Percentiles rank a stretch among this genome's conserved stretches.
These are phyloP conservation scores for Monosporascus sp. DNA, from an alignment of 2,329 filamentous ascomycete genomes.

Conservation along the genomic window DNA sequence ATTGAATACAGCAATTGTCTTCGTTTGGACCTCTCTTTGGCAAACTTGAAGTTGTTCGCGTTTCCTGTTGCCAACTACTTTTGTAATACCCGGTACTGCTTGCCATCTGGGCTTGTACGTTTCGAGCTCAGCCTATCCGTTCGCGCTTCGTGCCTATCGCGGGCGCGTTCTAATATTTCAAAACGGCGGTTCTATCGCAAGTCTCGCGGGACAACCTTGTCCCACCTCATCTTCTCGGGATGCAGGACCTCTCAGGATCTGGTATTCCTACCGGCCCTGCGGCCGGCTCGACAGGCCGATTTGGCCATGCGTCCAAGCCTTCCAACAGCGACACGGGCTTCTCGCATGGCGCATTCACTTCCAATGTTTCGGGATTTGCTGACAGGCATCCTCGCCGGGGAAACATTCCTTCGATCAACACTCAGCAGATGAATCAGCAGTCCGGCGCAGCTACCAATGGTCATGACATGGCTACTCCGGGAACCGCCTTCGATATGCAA, in stretches of 20 bases:
- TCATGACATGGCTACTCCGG: slow-evolving; percentile 77
- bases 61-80: slow-evolving; percentile 20
- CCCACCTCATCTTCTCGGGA: slow-evolving; percentile 81
- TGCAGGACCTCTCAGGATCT: slow-evolving; percentile 78
- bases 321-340: slow-evolving; percentile 82
- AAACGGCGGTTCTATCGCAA: slow-evolving; percentile 77
- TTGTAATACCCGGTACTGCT: slow-evolving; percentile 25
- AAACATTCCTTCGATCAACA: slow-evolving; percentile 92
- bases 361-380: slow-evolving; percentile 77
- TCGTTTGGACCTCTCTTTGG: slow-evolving; percentile 20
- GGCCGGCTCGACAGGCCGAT: slow-evolving; percentile 52
- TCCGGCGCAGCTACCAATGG: slow-evolving; percentile 43
- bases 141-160: slow-evolving; percentile 32
- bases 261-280: slow-evolving; percentile 54
- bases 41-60: slow-evolving; percentile 17
- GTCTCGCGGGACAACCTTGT: slow-evolving; percentile 76
- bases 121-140: slow-evolving; percentile 20
- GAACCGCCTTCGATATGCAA: slow-evolving; percentile 93
- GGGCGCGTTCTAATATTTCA: slow-evolving; percentile 58
- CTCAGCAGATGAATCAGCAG: slow-evolving; percentile 55
- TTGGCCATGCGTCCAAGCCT: slow-evolving; percentile 72
- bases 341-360: slow-evolving; percentile 86
- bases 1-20: slow-evolving; percentile 21
- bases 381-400: slow-evolving; percentile 79
- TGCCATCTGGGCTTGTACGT: slow-evolving; percentile 19